phyloP scores from a whole-genome alignment of 1,284 basidiomycete species.

The Apiotrichum siamense region DNA sequence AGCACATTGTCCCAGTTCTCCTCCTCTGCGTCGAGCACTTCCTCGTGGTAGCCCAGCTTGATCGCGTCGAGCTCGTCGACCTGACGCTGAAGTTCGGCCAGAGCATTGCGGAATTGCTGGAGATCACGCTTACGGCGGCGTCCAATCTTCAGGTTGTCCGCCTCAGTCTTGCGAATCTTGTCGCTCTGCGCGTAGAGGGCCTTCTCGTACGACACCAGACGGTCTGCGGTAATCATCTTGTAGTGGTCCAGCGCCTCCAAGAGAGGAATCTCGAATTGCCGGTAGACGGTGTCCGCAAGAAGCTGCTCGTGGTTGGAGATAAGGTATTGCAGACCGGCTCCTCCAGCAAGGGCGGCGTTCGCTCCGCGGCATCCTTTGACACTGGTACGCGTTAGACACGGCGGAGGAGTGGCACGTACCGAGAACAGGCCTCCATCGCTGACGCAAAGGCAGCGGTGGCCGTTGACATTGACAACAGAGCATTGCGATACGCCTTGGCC shows the following conservation, averaged over 20 bases:
- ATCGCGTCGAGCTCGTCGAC: constrained; percentile 53
- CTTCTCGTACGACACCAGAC: constrained; percentile 71
- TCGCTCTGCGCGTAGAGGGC: constrained; percentile 72
- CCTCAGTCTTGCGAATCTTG: constrained; percentile 82
- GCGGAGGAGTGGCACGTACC: constrained; percentile 51
- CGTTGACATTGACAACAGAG: constrained; percentile 73
- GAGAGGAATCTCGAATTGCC: constrained; percentile 82
- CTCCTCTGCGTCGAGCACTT: constrained; percentile 87
- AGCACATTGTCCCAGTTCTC: constrained; percentile 84
- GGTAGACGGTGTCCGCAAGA: constrained; percentile 76
- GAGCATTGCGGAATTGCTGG: constrained; percentile 76
- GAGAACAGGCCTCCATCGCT: constrained; percentile 73
- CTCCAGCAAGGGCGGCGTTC: constrained; percentile 55
- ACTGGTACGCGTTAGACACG: constrained; percentile 14
- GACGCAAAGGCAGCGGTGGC: constrained; percentile 81
- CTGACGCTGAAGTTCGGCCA: constrained; percentile 74
- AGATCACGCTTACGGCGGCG: constrained; percentile 72
- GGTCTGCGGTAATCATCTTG: constrained; percentile 53
- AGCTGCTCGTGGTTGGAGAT: constrained; percentile 90
- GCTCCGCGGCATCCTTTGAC: constrained; percentile 42
- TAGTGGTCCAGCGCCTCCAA: constrained; percentile 78
- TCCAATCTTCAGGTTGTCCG: constrained; percentile 66
- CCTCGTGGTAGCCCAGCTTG: constrained; percentile 52
- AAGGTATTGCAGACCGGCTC: constrained; percentile 84
- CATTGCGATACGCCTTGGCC: constrained; percentile 75